phyloP scores from a whole-genome alignment of 352 stramenopile genomes.

The Globisporangium nunn region DNA sequence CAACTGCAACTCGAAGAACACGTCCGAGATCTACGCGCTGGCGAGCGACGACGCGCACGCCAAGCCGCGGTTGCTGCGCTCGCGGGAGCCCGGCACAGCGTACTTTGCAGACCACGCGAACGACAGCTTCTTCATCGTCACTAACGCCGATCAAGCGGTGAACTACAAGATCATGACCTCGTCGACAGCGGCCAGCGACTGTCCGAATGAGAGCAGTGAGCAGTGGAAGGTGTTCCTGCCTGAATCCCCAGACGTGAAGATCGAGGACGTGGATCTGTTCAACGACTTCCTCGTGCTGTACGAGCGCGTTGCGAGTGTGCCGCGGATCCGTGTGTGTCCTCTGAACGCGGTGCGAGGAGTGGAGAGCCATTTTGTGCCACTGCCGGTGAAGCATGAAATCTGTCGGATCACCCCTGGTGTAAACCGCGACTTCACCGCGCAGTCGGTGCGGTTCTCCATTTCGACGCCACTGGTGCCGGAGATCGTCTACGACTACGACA shows the following conservation, averaged over 20 bases:
- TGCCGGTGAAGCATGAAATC: slow-evolving; percentile 50
- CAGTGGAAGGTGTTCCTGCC: slow-evolving; percentile 46
- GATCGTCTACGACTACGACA: slow-evolving; percentile 78
- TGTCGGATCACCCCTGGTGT: slow-evolving; percentile 61
- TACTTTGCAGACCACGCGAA: slow-evolving; percentile 83
- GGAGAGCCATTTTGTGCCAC: slow-evolving; percentile 36
- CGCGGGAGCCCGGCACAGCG: slow-evolving; percentile 43
- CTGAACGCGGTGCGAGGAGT: slow-evolving; percentile 4
- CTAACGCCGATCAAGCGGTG: slow-evolving; percentile 54
- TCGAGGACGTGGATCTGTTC: slow-evolving; percentile 86
- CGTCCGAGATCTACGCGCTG: slow-evolving; percentile 76
- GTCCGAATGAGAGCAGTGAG: slow-evolving; percentile 11
- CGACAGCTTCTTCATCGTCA: slow-evolving; percentile 73
- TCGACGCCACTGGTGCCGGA: slow-evolving; percentile 67
- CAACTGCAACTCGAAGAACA: slow-evolving; percentile 85
- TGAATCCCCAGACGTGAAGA: slow-evolving; percentile 61
- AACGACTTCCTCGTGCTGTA: slow-evolving; percentile 77
- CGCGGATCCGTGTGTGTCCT: slow-evolving; percentile 60
- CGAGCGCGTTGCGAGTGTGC: slow-evolving; percentile 62
- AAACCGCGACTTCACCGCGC: slow-evolving; percentile 69
- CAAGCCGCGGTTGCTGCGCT: slow-evolving; percentile 34
- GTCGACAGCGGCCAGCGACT: not conserved
- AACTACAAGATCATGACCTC: slow-evolving; percentile 73
- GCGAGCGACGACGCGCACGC: slow-evolving; percentile 18
- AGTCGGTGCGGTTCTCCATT: slow-evolving; percentile 61